Conservation (phyloP, 495 filamentous ascomycete genomes). For the Aspergillus bridgeri region DNA sequence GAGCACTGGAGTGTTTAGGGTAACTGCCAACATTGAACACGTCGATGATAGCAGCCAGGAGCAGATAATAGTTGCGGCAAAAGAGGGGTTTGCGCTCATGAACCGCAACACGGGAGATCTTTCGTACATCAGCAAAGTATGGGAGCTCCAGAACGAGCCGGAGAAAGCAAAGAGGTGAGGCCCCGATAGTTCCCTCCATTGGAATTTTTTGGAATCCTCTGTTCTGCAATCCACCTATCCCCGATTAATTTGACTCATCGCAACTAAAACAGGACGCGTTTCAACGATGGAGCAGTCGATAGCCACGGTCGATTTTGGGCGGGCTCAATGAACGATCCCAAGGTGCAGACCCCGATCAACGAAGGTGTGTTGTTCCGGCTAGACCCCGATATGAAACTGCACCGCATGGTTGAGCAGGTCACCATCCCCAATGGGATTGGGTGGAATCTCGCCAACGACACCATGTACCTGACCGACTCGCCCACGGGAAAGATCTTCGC, state of each 20-base stretch:
- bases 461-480: constrained; percentile 81
- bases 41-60: constrained; percentile 56
- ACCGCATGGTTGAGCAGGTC: constrained; percentile 57
- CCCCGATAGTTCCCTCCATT: background rate
- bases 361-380: constrained; percentile 61
- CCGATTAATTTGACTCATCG: constrained; percentile 15
- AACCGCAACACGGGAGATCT: constrained; percentile 62
- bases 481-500: constrained; percentile 67
- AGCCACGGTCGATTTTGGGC: constrained; percentile 82
- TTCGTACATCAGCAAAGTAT: constrained; percentile 59
- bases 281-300: constrained; percentile 83
- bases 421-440: constrained; percentile 87
- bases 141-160: constrained; percentile 43
- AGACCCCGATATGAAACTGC: constrained; percentile 57
- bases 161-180: constrained; percentile 47
- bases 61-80: constrained; percentile 73
- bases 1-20: constrained; percentile 37
- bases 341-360: constrained; percentile 29
- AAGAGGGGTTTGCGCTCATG: constrained; percentile 73
- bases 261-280: constrained; percentile 47
- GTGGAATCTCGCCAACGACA: constrained; percentile 67
- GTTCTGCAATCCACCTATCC: background rate
- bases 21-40: constrained; percentile 75
- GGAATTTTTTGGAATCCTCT: background rate
- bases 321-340: constrained; percentile 80